Evolutionary conservation across 2,329 filamentous ascomycete genomes (phyloP).

Genomic region (Cyphellophora europaea): DNA sequence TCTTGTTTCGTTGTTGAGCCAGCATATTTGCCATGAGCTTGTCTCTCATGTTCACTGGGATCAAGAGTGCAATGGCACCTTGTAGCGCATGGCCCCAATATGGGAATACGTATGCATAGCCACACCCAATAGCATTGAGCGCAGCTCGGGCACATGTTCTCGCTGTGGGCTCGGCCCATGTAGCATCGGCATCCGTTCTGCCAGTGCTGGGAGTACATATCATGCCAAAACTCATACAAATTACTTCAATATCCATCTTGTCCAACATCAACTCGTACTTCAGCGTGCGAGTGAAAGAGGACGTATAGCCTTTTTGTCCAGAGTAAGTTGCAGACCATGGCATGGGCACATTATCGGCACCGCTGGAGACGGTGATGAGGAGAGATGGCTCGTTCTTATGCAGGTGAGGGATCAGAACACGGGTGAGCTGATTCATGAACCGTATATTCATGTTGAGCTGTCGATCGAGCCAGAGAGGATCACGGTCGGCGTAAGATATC

Average conservation of each 20-base stretch:
- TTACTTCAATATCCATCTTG: slow-evolving; percentile 28
- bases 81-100: background rate
- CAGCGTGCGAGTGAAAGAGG: slow-evolving; percentile 31
- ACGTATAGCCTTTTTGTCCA: slow-evolving; percentile 37
- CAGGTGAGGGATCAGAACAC: slow-evolving; percentile 37
- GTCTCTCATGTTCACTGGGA: too few relatives aligned
- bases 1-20: too few relatives aligned
- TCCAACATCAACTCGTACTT: slow-evolving; percentile 33
- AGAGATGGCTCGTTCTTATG: slow-evolving; percentile 32
- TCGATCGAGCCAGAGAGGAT: slow-evolving; percentile 28
- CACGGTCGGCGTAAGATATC: slow-evolving; percentile 26
- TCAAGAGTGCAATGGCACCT: too few relatives aligned
- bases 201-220: slow-evolving; percentile 19
- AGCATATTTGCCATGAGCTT: too few relatives aligned
- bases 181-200: slow-evolving; percentile 3
- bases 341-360: slow-evolving; percentile 32
- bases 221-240: slow-evolving; percentile 27
- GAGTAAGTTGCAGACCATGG: slow-evolving; percentile 40
- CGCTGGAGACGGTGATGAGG: slow-evolving; percentile 43
- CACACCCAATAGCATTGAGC: background rate
- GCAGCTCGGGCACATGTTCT: background rate
- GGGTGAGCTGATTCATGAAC: slow-evolving; percentile 42
- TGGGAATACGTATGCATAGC: background rate
- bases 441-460: slow-evolving; percentile 39
- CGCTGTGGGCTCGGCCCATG: slow-evolving; percentile 6